Evolutionary conservation across 2,329 filamentous ascomycete species (phyloP).

Genomic region (Xylaria sp.): DNA sequence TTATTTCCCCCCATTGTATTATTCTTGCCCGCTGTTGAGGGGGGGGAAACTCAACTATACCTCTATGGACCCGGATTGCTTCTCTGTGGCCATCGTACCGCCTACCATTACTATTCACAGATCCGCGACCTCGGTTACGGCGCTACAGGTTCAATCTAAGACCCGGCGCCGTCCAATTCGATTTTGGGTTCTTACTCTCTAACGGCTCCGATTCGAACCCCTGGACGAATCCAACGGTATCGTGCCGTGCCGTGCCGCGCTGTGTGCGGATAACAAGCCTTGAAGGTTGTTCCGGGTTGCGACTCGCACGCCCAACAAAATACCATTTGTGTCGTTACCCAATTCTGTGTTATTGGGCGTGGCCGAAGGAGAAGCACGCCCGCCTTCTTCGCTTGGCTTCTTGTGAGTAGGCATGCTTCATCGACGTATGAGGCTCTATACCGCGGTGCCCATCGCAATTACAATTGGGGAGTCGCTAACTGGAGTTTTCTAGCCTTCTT

Average conservation of each 20-base stretch:
- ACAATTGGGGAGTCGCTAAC: conserved; percentile 28
- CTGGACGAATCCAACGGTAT: neutral
- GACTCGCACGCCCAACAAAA: neutral
- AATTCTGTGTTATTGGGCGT: neutral
- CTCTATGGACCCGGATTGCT: conserved; percentile 1
- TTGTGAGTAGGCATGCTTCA: conserved; percentile 20
- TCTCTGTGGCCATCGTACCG: neutral
- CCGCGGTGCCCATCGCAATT: neutral
- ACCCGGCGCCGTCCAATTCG: conserved; percentile 1
- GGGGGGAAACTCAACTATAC: neutral
- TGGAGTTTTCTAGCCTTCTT: conserved; percentile 24
- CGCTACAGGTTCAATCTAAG: conserved; percentile 5
- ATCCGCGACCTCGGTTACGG: neutral
- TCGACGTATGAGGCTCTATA: neutral
- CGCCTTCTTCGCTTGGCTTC: neutral
- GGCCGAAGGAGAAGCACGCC: neutral
- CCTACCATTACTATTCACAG: conserved; percentile 3
- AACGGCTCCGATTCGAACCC: conserved; percentile 5
- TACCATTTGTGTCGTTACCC: neutral
- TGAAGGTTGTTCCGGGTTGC: neutral
- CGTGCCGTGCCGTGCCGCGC: conserved; percentile 13
- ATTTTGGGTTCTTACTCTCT: conserved; percentile 5
- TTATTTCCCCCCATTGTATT: neutral
- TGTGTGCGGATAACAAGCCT: conserved; percentile 5
- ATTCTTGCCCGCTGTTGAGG: neutral